Percentiles rank a stretch among this genome's conserved stretches.
These are phyloP conservation scores for Parasitella parasitica DNA, from an alignment of 371 early-diverging fungal genomes.

Conservation along the genomic window DNA sequence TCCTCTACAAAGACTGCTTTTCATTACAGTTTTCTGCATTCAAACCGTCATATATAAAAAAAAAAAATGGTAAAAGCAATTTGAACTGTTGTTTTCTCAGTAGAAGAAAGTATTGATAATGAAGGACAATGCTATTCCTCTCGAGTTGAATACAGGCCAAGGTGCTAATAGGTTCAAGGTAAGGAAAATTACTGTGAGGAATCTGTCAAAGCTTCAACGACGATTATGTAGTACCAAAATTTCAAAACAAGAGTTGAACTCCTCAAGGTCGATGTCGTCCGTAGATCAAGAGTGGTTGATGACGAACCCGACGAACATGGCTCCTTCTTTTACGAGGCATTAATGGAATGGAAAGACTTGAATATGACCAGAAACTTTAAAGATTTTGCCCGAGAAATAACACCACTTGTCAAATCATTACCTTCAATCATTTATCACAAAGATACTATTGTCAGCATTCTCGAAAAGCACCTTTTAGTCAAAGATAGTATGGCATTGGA, in stretches of 20 bases:
- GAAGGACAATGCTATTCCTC: constrained; percentile 40
- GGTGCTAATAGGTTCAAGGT: constrained; percentile 76
- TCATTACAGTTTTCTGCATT: constrained; percentile 1
- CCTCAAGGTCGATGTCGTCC: constrained; percentile 76
- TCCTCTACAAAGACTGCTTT: background rate
- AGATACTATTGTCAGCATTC: constrained; percentile 64
- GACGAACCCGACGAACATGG: constrained; percentile 68
- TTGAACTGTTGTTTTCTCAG: background rate
- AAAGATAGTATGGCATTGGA: constrained; percentile 66
- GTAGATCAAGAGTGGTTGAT: constrained; percentile 46
- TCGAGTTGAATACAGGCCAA: constrained; percentile 66
- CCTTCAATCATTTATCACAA: constrained; percentile 90
- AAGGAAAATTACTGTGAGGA: background rate
- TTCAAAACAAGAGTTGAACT: constrained; percentile 78
- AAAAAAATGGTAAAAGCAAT: background rate
- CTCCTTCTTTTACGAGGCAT: constrained; percentile 82
- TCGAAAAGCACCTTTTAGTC: constrained; percentile 68
- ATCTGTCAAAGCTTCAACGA: background rate
- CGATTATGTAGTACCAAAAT: constrained; percentile 71
- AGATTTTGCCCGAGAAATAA: constrained; percentile 65
- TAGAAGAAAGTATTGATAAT: constrained; percentile 17
- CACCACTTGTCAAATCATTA: constrained; percentile 68
- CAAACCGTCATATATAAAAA: background rate
- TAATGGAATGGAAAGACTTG: constrained; percentile 80
- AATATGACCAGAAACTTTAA: constrained; percentile 85